A percentile compares a stretch with the other conserved stretches of the same genome.
These are phyloP conservation scores for Coniophora puteana DNA, from an alignment of 1,284 basidiomycete species.

Conservation along the genomic window DNA sequence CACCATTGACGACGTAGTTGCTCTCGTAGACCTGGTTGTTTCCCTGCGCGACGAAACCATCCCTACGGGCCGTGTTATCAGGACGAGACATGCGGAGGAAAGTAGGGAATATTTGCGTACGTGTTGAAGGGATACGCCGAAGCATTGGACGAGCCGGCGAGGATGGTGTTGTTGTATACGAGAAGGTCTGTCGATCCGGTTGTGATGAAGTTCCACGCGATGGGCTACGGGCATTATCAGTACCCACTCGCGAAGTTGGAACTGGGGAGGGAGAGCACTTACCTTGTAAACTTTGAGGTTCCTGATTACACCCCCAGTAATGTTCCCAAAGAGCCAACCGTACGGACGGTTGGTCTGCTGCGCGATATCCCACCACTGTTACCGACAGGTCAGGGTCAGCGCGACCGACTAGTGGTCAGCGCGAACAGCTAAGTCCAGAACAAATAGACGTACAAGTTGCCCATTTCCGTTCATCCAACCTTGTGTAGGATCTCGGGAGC, in stretches of 20 bases:
- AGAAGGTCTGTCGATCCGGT: constrained; percentile 48
- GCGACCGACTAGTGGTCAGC: background rate
- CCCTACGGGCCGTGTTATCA: constrained; percentile 10
- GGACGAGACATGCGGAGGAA: background rate
- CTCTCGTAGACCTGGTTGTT: constrained; percentile 54
- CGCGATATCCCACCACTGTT: constrained; percentile 57
- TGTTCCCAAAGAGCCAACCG: constrained; percentile 49
- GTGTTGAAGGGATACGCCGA: constrained; percentile 64
- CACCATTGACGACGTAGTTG: constrained; percentile 55
- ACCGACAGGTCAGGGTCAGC: background rate
- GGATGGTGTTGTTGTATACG: constrained; percentile 50
- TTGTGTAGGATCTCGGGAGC: constrained; percentile 49
- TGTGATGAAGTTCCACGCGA: constrained; percentile 56
- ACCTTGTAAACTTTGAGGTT: constrained; percentile 64
- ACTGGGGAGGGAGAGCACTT: background rate
- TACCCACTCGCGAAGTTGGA: background rate
- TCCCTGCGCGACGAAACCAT: constrained; percentile 40
- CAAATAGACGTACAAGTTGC: constrained; percentile 38
- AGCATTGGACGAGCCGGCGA: constrained; percentile 41
- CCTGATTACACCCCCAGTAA: constrained; percentile 48
- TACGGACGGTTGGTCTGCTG: constrained; percentile 54
- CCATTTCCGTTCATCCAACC: constrained; percentile 63
- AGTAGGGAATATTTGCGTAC: constrained; percentile 28
- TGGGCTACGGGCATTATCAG: constrained; percentile 32
- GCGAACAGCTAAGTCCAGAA: background rate